Conservation (phyloP, 2,329 filamentous ascomycete genomes). For the Gaeumannomyces tritici region DNA sequence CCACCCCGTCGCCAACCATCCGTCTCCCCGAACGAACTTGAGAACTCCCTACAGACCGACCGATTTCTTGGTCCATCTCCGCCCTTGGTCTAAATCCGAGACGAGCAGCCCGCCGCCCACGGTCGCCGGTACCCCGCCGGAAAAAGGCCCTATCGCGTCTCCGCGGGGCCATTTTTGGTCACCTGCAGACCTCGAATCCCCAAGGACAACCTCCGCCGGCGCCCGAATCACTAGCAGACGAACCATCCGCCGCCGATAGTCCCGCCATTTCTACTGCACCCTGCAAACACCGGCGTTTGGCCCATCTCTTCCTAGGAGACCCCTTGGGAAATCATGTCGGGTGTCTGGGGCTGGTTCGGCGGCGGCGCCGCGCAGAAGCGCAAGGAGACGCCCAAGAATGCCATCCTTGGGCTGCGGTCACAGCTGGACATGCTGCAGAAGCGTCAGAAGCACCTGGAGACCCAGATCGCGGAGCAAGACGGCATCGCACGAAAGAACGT, state of each 20-base stretch:
- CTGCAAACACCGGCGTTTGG: neutral
- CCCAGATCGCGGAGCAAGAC: conserved; percentile 90
- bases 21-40: neutral
- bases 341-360: conserved; percentile 86
- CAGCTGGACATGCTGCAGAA: conserved; percentile 98
- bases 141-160: neutral
- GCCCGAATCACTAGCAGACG: neutral
- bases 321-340: conserved; percentile 37
- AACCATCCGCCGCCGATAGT: neutral
- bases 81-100: neutral
- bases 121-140: neutral
- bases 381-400: conserved; percentile 94
- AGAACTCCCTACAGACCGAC: no score
- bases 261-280: neutral
- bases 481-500: conserved; percentile 82
- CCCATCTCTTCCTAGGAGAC: neutral
- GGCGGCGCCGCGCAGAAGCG: conserved; percentile 71
- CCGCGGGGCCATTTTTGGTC: neutral
- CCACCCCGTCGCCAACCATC: neutral
- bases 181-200: neutral
- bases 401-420: conserved; percentile 76
- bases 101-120: neutral
- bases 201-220: neutral
- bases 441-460: conserved; percentile 82
- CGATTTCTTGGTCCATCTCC: neutral